Conservation (phyloP, 2,329 filamentous ascomycete species). For the Gnomoniopsis sp. region DNA sequence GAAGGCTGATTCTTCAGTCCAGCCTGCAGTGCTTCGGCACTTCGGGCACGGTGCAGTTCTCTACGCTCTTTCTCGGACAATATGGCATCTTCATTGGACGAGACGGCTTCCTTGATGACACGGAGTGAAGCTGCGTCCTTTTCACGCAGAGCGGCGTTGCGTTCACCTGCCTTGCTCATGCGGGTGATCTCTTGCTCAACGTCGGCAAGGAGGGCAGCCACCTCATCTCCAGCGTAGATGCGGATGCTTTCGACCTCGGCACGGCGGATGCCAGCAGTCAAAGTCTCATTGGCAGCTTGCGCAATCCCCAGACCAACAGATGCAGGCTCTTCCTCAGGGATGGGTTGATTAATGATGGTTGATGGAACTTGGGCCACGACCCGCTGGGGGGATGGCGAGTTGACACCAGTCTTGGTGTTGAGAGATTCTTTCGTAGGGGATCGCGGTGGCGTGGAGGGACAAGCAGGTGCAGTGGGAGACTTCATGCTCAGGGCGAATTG, state of each 20-base stretch:
- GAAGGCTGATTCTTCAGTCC: constrained; percentile 29
- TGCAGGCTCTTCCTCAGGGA: constrained; percentile 43
- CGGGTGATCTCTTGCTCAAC: constrained; percentile 59
- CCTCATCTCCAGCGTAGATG: constrained; percentile 64
- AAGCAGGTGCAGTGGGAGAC: constrained; percentile 29
- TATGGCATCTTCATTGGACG: constrained; percentile 8
- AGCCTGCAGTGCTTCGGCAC: constrained; percentile 48
- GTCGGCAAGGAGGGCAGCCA: constrained; percentile 64
- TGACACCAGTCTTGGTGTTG: constrained; percentile 29
- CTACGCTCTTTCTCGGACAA: constrained; percentile 34
- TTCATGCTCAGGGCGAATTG: constrained; percentile 40
- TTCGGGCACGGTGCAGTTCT: constrained; percentile 45
- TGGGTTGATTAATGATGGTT: constrained; percentile 50
- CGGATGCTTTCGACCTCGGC: constrained; percentile 61
- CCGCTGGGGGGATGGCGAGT: constrained; percentile 46
- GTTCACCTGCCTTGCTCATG: constrained; percentile 34
- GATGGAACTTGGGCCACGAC: constrained; percentile 53
- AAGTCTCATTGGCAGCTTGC: constrained; percentile 19
- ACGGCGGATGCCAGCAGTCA: constrained; percentile 26
- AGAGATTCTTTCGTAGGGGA: constrained; percentile 50
- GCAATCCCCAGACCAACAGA: constrained; percentile 23
- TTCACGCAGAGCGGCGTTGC: constrained; percentile 34
- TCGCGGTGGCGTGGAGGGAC: constrained; percentile 55
- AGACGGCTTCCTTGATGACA: constrained; percentile 17
- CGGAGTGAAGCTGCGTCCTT: constrained; percentile 17